Conservation (phyloP, 495 filamentous ascomycete species). For the Podospora fimiseda region DNA sequence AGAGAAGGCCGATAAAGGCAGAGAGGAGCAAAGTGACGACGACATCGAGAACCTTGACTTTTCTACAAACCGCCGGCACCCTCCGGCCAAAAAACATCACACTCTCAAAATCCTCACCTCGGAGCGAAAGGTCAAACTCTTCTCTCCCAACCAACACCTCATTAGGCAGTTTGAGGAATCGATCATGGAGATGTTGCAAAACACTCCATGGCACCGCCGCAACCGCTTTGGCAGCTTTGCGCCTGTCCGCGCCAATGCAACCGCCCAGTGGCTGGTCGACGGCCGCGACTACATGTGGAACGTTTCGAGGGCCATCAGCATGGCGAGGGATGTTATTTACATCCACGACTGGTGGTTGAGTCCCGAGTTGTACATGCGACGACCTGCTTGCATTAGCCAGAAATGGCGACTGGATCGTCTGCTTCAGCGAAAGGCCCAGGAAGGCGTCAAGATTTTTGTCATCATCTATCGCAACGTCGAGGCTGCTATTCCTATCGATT, state of each 20-base stretch:
- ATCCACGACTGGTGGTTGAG: slow-evolving; percentile 99
- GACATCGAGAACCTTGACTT: slow-evolving; percentile 31
- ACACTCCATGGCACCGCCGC: slow-evolving; percentile 69
- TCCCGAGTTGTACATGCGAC: slow-evolving; percentile 91
- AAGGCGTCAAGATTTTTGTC: slow-evolving; percentile 97
- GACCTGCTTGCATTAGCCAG: slow-evolving; percentile 93
- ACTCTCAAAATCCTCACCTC: slow-evolving; percentile 76
- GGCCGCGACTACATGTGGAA: slow-evolving; percentile 99
- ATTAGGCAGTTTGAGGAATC: slow-evolving; percentile 91
- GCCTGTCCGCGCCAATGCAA: slow-evolving; percentile 75
- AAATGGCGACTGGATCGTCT: slow-evolving; percentile 97
- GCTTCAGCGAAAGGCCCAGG: slow-evolving; percentile 85
- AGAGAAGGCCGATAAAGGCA: slow-evolving; percentile 56
- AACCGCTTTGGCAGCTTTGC: slow-evolving; percentile 94
- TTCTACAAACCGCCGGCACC: slow-evolving; percentile 52
- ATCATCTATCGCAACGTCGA: slow-evolving; percentile 99
- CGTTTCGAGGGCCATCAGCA: slow-evolving; percentile 91
- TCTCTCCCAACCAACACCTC: slow-evolving; percentile 84
- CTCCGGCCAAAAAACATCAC: slow-evolving; percentile 64
- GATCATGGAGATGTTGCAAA: slow-evolving; percentile 73
- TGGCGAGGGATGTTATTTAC: slow-evolving; percentile 97
- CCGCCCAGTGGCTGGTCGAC: slow-evolving; percentile 96
- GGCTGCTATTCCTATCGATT: slow-evolving; percentile 95
- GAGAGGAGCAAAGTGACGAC: slow-evolving; percentile 24
- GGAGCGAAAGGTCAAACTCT: slow-evolving; percentile 82